Base-by-base conservation (phyloP, 805 yeast genomes). In the Schizosaccharomyces cryophilus region DNA sequence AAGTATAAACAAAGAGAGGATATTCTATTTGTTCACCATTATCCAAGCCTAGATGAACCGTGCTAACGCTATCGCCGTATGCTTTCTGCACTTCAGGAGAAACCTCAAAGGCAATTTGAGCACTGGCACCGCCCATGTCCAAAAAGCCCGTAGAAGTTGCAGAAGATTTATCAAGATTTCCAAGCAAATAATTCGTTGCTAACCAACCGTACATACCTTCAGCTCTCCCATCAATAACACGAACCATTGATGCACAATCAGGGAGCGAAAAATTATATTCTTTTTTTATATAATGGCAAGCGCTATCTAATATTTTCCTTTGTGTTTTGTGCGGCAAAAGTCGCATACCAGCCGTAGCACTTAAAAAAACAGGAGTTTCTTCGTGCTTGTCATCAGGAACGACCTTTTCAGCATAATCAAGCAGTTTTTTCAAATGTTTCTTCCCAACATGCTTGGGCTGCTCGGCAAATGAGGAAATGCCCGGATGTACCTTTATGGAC, bases 111-210 rank as follows among this genome's bases (percentile, higher is more conserved):
- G 97, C 95, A 26, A 93, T 80, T 69, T 93, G 98, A 0, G 96
- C 87, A 1, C 96, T 87, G 0, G 98, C 98, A 15, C 98, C 98
- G 17, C 98, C 98, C 98, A 93, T 93, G 70, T 93, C 98, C 90
- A 93, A 84, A 66, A 93, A 90, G 4, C 98, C 98, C 65, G 78
- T 83, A 0, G 95, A 81, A 11, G 68, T 69, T 1, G 64, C 61
- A 29, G 64, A 69, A 13, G 63, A 63, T 3, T 64, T 67, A 63
- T 82, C 75, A 59, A 85, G 73, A 63, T 79, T 79, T 1, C 85
- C 84, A 71, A 84, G 78, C 62, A 93, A 72, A 71, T 90, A 93
- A 69, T 93, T 93, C 59, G 93, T 74, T 0, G 90, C 93, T 38
- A 93, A 70, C 98, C 98, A 93, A 17, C 98, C 98, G 68, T 87